Base-by-base conservation (phyloP, 345 rosid species). In the Cardamine resedifolia region DNA sequence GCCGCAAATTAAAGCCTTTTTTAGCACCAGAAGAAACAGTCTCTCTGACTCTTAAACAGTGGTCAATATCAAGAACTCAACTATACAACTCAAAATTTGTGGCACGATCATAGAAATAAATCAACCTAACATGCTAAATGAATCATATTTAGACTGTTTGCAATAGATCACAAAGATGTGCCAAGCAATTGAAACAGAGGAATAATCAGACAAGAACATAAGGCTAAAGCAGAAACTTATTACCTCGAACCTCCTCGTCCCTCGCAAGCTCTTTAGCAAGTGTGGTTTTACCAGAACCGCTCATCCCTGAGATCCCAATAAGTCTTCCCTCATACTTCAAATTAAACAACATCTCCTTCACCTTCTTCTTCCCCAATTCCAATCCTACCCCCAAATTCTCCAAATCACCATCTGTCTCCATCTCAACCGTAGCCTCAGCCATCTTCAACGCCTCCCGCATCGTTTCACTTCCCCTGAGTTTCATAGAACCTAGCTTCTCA, bases 281-380 rank as follows among this genome's bases (percentile, higher is more conserved):
- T 65, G 96, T 91, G 10, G 79, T 75, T 26, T 75, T 75, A 8
- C 79, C 79, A 9, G 79, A 75, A 45, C 79, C 74, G 43, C 96
- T 91, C 70, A 89, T 89, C 30, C 98, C 98, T 45, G 75, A 64
- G 71, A 94, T 89, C 33, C 92, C 97, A 33, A 87, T 69, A 76
- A 91, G 82, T 33, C 58, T 47, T 7, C 28, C 64, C 0, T 67
- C 74, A 70, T 71, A 86, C 0, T 7, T 55, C 31, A 21, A 23
- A 9, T 83, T 77, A 43, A 80, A 71, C 27, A 94, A 8, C 95
- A 87, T 83, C 74, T 91, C 90, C 80, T 88, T 83, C 63, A 91
- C 97, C 43, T 79, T 85, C 78, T 23, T 85, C 84, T 83, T 91
- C 19, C 92, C 97, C 34, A 80, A 68, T 34, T 85, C 85, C 77